Conservation (phyloP, 805 yeast species). For the Kregervanrija delftensis region DNA sequence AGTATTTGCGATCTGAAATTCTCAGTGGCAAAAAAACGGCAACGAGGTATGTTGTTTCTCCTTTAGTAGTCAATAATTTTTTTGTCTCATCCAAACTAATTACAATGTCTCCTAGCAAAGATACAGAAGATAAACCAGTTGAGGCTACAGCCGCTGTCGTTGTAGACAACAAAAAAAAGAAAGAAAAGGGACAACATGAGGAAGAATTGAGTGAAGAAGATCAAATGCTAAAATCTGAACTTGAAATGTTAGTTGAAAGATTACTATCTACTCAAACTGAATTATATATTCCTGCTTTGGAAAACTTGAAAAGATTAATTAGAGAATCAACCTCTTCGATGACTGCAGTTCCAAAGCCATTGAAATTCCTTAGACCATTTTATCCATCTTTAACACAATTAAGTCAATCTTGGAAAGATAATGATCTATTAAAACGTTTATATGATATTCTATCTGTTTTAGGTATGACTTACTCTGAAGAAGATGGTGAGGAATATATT, state of each 20-base stretch:
- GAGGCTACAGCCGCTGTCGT: conserved; percentile 4
- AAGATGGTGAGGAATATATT: conserved; percentile 42
- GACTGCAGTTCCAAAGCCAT: conserved; percentile 99
- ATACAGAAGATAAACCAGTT: conserved; percentile 14
- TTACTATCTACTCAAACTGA: conserved; percentile 47
- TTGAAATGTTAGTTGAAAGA: conserved; percentile 81
- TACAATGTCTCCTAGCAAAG: conserved; percentile 20
- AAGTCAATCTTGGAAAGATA: conserved; percentile 57
- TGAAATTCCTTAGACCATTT: conserved; percentile 88
- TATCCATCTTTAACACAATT: conserved; percentile 61
- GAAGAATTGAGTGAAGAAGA: conserved; percentile 95
- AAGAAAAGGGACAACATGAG: conserved; percentile 30
- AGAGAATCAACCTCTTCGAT: conserved; percentile 93
- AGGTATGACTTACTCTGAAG: conserved; percentile 89
- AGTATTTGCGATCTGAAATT: not conserved
- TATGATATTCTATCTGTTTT: conserved; percentile 90
- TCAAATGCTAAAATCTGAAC: conserved; percentile 74
- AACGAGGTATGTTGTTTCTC: not conserved
- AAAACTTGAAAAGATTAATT: conserved; percentile 66
- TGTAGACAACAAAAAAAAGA: conserved; percentile 11
- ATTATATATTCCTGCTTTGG: conserved; percentile 56
- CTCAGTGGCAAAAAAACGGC: not conserved
- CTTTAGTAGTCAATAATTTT: not conserved
- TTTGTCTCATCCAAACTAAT: not conserved
- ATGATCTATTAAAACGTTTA: conserved; percentile 39